These are phyloP conservation scores for Cladobotryum mycophilum DNA, from an alignment of 2,329 filamentous ascomycete genomes.

Conservation along the genomic window DNA sequence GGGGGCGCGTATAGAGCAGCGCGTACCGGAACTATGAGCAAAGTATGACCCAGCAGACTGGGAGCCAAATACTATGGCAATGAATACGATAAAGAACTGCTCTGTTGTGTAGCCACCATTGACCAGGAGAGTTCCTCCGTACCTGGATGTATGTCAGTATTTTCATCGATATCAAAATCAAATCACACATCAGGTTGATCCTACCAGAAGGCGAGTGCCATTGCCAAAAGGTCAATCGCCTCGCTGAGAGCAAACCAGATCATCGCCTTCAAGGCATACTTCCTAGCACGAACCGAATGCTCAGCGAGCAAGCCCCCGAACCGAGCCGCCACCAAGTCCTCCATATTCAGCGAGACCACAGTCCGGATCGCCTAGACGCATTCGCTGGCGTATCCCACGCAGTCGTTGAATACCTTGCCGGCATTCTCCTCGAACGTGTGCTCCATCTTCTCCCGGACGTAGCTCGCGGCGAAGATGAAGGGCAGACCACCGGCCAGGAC, in stretches of 20 bases:
- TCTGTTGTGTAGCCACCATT: conserved; percentile 29
- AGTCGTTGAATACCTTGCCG: background rate
- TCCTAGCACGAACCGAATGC: background rate
- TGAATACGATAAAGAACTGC: conserved; percentile 37
- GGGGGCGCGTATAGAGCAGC: no score
- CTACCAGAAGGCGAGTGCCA: conserved; percentile 13
- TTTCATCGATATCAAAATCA: no score
- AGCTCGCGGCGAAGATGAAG: background rate
- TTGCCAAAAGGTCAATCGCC: background rate
- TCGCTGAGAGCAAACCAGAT: conserved; percentile 5
- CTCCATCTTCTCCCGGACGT: conserved; percentile 1
- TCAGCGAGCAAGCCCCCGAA: background rate
- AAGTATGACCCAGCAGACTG: conserved; percentile 19
- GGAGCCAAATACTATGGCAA: conserved; percentile 30
- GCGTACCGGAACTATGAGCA: background rate
- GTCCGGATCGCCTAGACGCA: background rate
- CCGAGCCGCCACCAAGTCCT: background rate
- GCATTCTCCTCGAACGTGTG: conserved; percentile 2
- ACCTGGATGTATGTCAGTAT: no score
- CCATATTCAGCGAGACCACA: background rate
- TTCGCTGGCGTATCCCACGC: conserved; percentile 1
- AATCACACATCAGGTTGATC: conserved; percentile 13
- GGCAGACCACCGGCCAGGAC: conserved; percentile 1
- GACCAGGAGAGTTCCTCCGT: background rate
- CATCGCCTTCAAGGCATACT: conserved; percentile 1